These are phyloP conservation scores for Phlegmacium glaucopus DNA, from an alignment of 768 basidiomycete species.

Conservation along the genomic window DNA sequence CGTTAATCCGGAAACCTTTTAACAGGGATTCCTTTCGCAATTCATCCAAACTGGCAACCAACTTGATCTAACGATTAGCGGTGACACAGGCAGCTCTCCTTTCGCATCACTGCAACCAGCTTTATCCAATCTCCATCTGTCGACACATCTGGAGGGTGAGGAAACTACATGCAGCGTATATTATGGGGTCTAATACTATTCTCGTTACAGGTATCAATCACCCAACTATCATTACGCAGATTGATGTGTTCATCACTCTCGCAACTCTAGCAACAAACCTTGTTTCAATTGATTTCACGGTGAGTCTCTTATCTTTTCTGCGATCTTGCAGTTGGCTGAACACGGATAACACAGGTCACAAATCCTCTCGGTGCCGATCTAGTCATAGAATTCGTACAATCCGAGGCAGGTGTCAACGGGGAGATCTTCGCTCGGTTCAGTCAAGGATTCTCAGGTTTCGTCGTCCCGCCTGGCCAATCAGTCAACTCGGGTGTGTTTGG, in stretches of 20 bases:
- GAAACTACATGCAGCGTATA: neutral
- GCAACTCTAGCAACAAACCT: constrained; percentile 46
- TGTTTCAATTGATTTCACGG: constrained; percentile 56
- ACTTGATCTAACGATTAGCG: constrained; percentile 53
- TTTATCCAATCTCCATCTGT: constrained; percentile 48
- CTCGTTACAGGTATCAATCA: constrained; percentile 40
- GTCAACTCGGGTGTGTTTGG: constrained; percentile 58
- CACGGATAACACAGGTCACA: constrained; percentile 29
- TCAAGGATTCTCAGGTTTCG: constrained; percentile 50
- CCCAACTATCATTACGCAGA: constrained; percentile 53
- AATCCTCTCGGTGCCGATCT: constrained; percentile 61
- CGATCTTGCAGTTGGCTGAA: neutral
- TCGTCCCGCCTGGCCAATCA: constrained; percentile 53
- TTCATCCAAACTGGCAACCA: constrained; percentile 53
- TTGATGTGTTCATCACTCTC: constrained; percentile 51
- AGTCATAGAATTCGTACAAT: constrained; percentile 53
- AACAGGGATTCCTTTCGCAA: constrained; percentile 50
- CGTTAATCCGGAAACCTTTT: neutral
- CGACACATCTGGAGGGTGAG: constrained; percentile 47
- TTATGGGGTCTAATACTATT: neutral
- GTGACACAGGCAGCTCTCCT: constrained; percentile 57
- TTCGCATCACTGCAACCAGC: constrained; percentile 57
- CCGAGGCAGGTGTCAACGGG: constrained; percentile 50
- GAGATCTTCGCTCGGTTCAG: constrained; percentile 56
- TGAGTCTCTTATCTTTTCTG: constrained; percentile 23